Evolutionary conservation across 2,329 filamentous ascomycete genomes (phyloP).

Genomic region (Trichoderma atrobrunneum): DNA sequence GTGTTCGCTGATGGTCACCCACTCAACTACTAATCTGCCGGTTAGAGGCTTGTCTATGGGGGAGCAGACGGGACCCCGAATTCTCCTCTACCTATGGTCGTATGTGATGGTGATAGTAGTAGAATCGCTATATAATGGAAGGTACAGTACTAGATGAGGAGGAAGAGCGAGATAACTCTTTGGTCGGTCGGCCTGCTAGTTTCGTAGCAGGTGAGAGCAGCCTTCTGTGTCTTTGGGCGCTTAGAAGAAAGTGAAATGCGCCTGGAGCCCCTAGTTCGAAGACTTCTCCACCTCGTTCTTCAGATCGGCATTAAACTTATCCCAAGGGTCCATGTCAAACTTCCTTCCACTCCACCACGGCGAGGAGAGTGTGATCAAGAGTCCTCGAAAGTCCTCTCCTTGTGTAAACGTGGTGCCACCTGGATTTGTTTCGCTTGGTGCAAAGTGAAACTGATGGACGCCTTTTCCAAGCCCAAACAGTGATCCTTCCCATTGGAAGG

Average conservation of each 20-base stretch:
- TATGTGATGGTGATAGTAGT: no score
- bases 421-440: background rate
- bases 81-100: no score
- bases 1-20: no score
- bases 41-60: no score
- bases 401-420: constrained; percentile 9
- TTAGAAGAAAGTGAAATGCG: background rate
- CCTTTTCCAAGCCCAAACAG: constrained; percentile 10
- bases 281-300: constrained; percentile 7
- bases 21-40: no score
- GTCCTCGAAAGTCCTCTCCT: constrained; percentile 5
- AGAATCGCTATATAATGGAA: no score
- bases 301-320: constrained; percentile 8
- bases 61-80: no score
- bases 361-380: constrained; percentile 9
- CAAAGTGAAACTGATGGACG: constrained; percentile 10
- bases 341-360: constrained; percentile 9
- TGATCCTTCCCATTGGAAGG: constrained; percentile 12
- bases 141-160: no score
- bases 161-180: no score
- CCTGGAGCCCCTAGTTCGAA: background rate
- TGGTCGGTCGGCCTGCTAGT: no score
- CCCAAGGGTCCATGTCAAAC: constrained; percentile 2
- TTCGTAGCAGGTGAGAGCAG: background rate
- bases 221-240: background rate